Evolutionary conservation across 2,329 filamentous ascomycete species (phyloP).

Genomic region (Hymenoscyphus linearis): DNA sequence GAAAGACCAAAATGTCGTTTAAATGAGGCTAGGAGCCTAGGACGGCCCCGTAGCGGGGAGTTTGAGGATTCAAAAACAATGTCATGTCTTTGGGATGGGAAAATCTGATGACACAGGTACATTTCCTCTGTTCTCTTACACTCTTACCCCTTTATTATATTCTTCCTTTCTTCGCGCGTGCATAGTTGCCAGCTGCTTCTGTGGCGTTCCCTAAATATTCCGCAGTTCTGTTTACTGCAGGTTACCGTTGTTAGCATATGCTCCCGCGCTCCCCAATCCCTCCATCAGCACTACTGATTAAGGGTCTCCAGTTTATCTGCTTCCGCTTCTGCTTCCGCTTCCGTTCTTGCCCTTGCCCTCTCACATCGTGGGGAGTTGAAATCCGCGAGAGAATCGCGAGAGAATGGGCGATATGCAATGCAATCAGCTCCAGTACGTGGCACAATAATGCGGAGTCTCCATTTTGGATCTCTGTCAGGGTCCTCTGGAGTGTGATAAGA

Average conservation of each 20-base stretch:
- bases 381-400: neutral
- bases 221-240: too few species aligned
- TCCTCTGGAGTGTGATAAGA: neutral
- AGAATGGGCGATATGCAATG: neutral
- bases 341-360: neutral
- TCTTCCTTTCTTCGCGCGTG: neutral
- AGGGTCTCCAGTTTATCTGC: neutral
- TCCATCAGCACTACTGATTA: neutral
- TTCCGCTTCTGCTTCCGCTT: neutral
- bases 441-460: neutral
- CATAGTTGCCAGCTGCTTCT: neutral
- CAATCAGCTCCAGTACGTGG: neutral
- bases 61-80: neutral
- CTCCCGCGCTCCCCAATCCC: neutral
- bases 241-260: neutral
- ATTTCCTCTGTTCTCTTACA: neutral
- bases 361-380: neutral
- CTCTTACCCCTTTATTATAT: neutral
- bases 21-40: neutral
- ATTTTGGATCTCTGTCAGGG: neutral
- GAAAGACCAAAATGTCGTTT: neutral
- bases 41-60: neutral
- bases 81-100: neutral
- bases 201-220: too few species aligned
- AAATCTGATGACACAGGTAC: neutral